These are phyloP conservation scores for Pseudocercospora musae DNA, from an alignment of 2,329 filamentous ascomycete species.

Conservation along the genomic window DNA sequence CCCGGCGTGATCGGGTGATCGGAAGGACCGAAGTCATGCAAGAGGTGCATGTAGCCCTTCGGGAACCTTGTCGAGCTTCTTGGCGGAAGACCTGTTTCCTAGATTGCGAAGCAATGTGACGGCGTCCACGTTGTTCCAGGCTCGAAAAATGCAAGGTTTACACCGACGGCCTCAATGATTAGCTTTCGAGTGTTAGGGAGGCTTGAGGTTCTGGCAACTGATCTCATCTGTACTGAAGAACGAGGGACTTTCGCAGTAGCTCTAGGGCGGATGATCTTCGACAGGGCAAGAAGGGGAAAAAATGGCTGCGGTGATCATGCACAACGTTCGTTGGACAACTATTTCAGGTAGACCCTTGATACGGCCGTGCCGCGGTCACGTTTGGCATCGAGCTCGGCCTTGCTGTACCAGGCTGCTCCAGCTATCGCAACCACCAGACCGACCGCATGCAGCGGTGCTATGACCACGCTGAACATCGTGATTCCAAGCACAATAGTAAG, in stretches of 20 bases:
- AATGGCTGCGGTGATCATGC: neutral
- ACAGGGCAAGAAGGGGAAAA: neutral
- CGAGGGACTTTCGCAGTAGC: too few species aligned
- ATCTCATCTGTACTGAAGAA: neutral
- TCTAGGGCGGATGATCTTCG: neutral
- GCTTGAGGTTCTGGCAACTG: neutral
- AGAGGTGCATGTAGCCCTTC: neutral
- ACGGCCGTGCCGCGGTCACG: neutral
- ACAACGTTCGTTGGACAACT: neutral
- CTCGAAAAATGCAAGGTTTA: neutral
- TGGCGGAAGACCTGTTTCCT: neutral
- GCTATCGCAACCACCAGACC: slow-evolving; percentile 54
- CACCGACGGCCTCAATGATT: too few species aligned
- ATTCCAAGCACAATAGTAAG: slow-evolving; percentile 36
- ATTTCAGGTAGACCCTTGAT: neutral
- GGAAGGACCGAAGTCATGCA: neutral
- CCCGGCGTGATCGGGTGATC: neutral
- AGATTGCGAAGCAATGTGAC: neutral
- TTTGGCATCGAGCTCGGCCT: slow-evolving; percentile 49
- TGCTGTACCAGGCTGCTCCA: slow-evolving; percentile 57
- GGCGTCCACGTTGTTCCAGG: neutral
- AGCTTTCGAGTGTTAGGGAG: neutral
- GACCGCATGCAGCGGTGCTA: slow-evolving; percentile 47
- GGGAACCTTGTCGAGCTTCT: neutral
- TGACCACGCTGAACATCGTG: slow-evolving; percentile 33